Evolutionary conservation across 208 protist species (phyloP).

Genomic region (Polymyxa betae): DNA sequence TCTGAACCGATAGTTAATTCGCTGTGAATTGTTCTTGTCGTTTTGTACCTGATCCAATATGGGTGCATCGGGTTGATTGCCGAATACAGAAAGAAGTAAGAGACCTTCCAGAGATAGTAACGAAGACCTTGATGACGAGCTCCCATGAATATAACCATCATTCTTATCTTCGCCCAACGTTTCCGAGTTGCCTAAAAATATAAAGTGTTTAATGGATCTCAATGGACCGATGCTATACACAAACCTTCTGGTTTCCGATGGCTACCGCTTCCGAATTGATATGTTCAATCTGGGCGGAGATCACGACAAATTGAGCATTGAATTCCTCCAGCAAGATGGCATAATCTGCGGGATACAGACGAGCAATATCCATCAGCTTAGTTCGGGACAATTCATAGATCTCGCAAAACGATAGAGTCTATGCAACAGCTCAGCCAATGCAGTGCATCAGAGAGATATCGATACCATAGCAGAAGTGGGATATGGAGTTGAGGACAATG

Average conservation of each 20-base stretch:
- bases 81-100: neutral
- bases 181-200: too few relatives aligned
- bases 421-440: neutral
- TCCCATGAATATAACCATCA: neutral
- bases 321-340: neutral
- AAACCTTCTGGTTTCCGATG: too few relatives aligned
- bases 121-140: neutral
- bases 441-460: neutral
- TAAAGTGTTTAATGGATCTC: too few relatives aligned
- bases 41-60: neutral
- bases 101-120: neutral
- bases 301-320: neutral
- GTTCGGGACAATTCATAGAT: neutral
- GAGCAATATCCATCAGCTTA: neutral
- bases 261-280: too few relatives aligned
- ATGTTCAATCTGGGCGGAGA: too few relatives aligned
- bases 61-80: neutral
- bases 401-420: constrained; percentile 29
- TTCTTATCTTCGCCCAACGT: neutral
- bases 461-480: neutral
- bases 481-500: neutral
- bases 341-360: neutral
- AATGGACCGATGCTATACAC: too few relatives aligned
- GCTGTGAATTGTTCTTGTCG: too few relatives aligned
- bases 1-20: neutral